Evolutionary conservation across 2,329 filamentous ascomycete genomes (phyloP).

Genomic region (Fusarium musae): DNA sequence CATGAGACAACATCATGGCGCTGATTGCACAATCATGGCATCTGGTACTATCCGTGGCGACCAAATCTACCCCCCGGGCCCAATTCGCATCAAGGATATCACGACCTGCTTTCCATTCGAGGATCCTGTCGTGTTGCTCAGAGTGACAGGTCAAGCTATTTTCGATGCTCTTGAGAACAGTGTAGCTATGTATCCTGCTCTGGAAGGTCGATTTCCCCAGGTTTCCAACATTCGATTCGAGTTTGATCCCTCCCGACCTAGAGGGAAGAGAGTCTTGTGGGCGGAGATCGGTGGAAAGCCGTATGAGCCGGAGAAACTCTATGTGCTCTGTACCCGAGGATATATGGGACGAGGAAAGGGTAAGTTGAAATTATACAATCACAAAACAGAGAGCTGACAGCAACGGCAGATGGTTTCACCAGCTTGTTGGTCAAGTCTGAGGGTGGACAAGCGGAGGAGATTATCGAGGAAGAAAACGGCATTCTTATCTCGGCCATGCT

Average conservation of each 20-base stretch:
- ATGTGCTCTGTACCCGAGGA: slow-evolving; percentile 81
- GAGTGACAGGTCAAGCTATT: slow-evolving; percentile 76
- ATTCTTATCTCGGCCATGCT: slow-evolving; percentile 87
- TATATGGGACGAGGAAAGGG: slow-evolving; percentile 89
- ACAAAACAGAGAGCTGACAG: slow-evolving; percentile 23
- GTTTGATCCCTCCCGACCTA: slow-evolving; percentile 72
- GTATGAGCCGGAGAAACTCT: slow-evolving; percentile 71
- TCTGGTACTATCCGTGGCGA: slow-evolving; percentile 88
- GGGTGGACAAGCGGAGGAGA: slow-evolving; percentile 79
- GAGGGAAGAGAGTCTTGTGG: slow-evolving; percentile 71
- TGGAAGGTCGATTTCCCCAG: slow-evolving; percentile 87
- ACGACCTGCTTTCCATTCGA: slow-evolving; percentile 93
- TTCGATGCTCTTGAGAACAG: slow-evolving; percentile 86
- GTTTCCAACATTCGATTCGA: slow-evolving; percentile 84
- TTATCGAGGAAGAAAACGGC: slow-evolving; percentile 88
- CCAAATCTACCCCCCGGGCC: slow-evolving; percentile 85
- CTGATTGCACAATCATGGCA: slow-evolving; percentile 87
- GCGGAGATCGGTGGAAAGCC: slow-evolving; percentile 70
- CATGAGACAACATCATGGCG: slow-evolving; percentile 83
- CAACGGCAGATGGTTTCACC: slow-evolving; percentile 74
- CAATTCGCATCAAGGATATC: slow-evolving; percentile 82
- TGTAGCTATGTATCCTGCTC: slow-evolving; percentile 81
- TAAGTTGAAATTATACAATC: slow-evolving; percentile 30
- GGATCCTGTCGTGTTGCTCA: slow-evolving; percentile 84
- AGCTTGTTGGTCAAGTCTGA: slow-evolving; percentile 79